These are phyloP conservation scores for Novymonas esmeraldas DNA, from an alignment of 208 protist species.

Conservation along the genomic window DNA sequence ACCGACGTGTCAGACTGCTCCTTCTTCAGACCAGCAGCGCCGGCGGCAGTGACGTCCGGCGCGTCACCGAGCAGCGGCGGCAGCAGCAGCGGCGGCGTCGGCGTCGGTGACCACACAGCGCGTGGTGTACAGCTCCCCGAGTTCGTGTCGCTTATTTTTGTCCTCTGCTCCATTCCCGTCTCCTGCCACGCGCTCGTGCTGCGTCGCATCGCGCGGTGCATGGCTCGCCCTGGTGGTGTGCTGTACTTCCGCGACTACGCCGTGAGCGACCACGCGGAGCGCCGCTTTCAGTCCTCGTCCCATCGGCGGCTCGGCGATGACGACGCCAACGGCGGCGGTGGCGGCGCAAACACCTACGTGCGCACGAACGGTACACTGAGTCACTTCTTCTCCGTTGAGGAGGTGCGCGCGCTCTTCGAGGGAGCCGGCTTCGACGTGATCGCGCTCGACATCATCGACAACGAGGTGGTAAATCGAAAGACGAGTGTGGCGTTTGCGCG, in stretches of 20 bases:
- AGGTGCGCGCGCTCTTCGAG: slow-evolving; percentile 63
- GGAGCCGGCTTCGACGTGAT: slow-evolving; percentile 55
- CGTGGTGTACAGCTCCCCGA: slow-evolving; percentile 25
- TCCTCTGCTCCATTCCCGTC: slow-evolving; percentile 91
- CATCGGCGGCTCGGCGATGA: slow-evolving; percentile 1
- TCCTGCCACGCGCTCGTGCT: slow-evolving; percentile 53
- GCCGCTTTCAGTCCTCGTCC: slow-evolving; percentile 52
- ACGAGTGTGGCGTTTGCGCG: slow-evolving; percentile 50
- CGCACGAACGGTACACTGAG: slow-evolving; percentile 87
- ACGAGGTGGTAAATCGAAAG: slow-evolving; percentile 83
- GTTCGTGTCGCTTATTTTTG: slow-evolving; percentile 95
- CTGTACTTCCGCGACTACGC: slow-evolving; percentile 93
- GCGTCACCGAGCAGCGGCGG: neutral
- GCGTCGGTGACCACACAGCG: neutral
- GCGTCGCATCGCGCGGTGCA: slow-evolving; percentile 58
- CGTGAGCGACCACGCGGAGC: slow-evolving; percentile 74
- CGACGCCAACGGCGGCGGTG: neutral
- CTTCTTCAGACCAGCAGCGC: slow-evolving; percentile 21
- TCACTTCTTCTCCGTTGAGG: slow-evolving; percentile 85
- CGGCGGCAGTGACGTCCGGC: neutral
- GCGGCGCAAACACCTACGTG: slow-evolving; percentile 54
- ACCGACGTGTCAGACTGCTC: slow-evolving; percentile 40
- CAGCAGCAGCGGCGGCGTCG: neutral
- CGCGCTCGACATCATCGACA: slow-evolving; percentile 60
- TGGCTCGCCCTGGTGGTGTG: slow-evolving; percentile 62